Evolutionary conservation across 306 rosid genomes (phyloP), one percentile per base, ranked within the genome.

Genomic region (Fragaria iinumae): DNA sequence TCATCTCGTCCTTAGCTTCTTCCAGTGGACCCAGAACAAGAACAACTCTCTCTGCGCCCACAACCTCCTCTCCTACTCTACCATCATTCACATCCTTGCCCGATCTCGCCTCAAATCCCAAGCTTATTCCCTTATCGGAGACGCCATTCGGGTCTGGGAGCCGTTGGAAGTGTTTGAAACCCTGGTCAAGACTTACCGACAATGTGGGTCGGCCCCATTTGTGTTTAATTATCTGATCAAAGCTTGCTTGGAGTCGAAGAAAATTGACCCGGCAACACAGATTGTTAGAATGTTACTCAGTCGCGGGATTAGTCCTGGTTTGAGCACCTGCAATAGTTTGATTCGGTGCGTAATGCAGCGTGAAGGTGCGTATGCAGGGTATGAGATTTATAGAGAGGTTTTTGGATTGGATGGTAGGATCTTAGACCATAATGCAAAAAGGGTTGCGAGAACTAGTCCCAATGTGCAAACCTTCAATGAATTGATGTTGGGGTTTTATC

Each of bases 151-250:
- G 56, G 65, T 74, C 11, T 56, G 85, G 18, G 32, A 77, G 49
- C 69, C 94, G 0, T 20, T 88, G 82, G 83, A 82, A 79, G 82
- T 93, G 59, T 93, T 93, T 11, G 76, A 90, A 63, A 62, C 84
- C 43, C 92, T 93, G 1, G 88, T 86, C 5, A 90, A 53, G 71
- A 86, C 90, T 25, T 93, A 91, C 59, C 82, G 73, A 25, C 82
- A 74, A 56, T 90, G 91, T 56, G 93, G 84, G 0, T 93, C 96
- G 9, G 89, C 97, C 7, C 97, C 97, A 0, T 93, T 93, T 59
- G 94, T 93, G 41, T 90, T 93, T 32, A 94, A 90, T 81, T 82
- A 90, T 71, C 76, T 93, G 48, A 78, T 93, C 60, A 74, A 83
- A 77, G 87, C 96, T n/a, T 91, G 88, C 79, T 49, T 91, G 74